phyloP scores from a whole-genome alignment of 257 asterid species.

The Nicotiana benthamiana region DNA sequence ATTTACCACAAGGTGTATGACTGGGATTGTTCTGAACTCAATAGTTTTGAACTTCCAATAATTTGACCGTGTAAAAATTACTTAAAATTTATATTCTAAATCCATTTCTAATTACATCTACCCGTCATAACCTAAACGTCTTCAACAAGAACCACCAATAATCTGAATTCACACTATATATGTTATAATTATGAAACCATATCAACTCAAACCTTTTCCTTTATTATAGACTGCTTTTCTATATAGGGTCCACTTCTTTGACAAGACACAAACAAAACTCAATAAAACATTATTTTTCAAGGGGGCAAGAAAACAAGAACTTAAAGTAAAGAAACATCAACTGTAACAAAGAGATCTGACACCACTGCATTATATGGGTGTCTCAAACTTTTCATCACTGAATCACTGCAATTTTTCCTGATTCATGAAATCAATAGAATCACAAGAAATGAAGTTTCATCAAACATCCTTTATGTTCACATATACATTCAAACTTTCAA shows the following conservation, averaged over 20 bases:
- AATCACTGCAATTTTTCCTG: conserved; percentile 28
- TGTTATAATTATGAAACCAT: conserved; percentile 30
- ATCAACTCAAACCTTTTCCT: conserved; percentile 24
- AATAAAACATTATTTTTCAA: conserved; percentile 12
- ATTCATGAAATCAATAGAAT: conserved; percentile 27
- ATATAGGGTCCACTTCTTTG: conserved; percentile 24
- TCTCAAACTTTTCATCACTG: conserved; percentile 23
- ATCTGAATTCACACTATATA: conserved; percentile 17
- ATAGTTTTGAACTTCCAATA: too few relatives aligned
- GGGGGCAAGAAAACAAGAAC: neutral
- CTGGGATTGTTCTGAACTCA: neutral
- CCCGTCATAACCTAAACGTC: neutral
- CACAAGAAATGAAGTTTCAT: conserved; percentile 18
- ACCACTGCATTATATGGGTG: conserved; percentile 21
- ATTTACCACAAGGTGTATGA: neutral
- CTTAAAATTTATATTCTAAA: neutral
- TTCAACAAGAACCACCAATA: conserved; percentile 18
- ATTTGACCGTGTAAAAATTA: too few relatives aligned
- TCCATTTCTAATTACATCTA: neutral
- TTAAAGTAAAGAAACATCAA: conserved; percentile 17
- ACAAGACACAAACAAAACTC: conserved; percentile 47
- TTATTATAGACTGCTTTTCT: neutral
- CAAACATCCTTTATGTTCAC: conserved; percentile 6
- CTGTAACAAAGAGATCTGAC: conserved; percentile 33
- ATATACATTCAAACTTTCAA: neutral